Conservation (phyloP, 108 stramenopile species). For the Nannochloropsis salina region DNA sequence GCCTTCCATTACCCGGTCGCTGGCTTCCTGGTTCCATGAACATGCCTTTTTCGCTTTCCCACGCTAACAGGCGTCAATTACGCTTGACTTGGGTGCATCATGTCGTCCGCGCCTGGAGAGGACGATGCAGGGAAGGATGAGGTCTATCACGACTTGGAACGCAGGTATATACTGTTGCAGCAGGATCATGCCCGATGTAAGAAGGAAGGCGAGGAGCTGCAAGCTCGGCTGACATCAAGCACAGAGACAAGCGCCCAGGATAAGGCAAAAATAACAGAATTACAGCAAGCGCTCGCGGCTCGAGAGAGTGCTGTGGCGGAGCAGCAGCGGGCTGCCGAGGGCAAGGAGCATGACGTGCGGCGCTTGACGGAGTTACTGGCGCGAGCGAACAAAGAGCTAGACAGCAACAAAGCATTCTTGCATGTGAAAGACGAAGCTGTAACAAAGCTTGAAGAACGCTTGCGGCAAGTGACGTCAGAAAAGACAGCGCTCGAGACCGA, state of each 20-base stretch:
- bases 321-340: background rate
- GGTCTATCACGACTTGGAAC: background rate
- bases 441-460: background rate
- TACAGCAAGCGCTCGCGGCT: background rate
- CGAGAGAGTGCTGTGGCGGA: conserved; percentile 15
- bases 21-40: no score
- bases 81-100: background rate
- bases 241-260: background rate
- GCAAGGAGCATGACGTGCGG: background rate
- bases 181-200: conserved; percentile 14
- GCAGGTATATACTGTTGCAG: background rate
- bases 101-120: background rate
- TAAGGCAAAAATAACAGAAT: background rate
- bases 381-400: conserved; percentile 16
- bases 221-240: background rate
- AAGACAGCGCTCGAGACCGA: background rate
- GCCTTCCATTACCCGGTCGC: no score
- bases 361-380: conserved; percentile 1
- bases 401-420: conserved; percentile 16
- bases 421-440: background rate
- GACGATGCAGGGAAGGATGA: background rate
- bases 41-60: no score
- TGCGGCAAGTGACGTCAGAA: background rate
- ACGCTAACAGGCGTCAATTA: no score
- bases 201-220: conserved; percentile 14